Conservation (phyloP, 2,329 filamentous ascomycete species). For the Fusarium sp. region DNA sequence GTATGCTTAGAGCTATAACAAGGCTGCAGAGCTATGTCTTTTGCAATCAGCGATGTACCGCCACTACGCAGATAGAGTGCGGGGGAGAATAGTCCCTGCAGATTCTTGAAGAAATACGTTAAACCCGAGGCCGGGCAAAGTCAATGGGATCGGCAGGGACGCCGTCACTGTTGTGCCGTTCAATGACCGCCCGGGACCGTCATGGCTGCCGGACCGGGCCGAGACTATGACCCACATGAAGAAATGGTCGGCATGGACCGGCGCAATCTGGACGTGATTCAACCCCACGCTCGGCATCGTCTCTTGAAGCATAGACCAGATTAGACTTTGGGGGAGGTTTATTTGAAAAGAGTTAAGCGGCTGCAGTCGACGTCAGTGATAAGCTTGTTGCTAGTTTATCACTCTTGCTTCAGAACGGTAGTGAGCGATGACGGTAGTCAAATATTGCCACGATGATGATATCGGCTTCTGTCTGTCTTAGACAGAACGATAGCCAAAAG, state of each 20-base stretch:
- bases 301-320: not conserved
- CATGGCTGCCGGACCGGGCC: slow-evolving; percentile 43
- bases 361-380: not conserved
- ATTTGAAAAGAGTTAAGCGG: not conserved
- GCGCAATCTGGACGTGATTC: slow-evolving; percentile 8
- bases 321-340: not conserved
- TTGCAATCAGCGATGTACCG: slow-evolving; percentile 1
- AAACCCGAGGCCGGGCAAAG: slow-evolving; percentile 2
- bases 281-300: slow-evolving; percentile 17
- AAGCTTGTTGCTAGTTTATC: not conserved
- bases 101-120: slow-evolving; percentile 18
- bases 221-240: slow-evolving; percentile 31
- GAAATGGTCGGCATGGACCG: slow-evolving; percentile 23
- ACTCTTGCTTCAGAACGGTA: not conserved
- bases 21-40: not conserved
- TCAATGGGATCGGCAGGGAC: slow-evolving; percentile 27
- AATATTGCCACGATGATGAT: slow-evolving; percentile 22
- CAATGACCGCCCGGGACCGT: slow-evolving; percentile 17
- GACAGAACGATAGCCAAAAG: not conserved
- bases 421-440: not conserved
- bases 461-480: not conserved
- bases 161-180: slow-evolving; percentile 12
- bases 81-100: slow-evolving; percentile 32
- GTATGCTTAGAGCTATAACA: not conserved
- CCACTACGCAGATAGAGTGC: slow-evolving; percentile 5